phyloP scores from a whole-genome alignment of 805 yeast species.

The Vanderwaltozyma verrucispora region DNA sequence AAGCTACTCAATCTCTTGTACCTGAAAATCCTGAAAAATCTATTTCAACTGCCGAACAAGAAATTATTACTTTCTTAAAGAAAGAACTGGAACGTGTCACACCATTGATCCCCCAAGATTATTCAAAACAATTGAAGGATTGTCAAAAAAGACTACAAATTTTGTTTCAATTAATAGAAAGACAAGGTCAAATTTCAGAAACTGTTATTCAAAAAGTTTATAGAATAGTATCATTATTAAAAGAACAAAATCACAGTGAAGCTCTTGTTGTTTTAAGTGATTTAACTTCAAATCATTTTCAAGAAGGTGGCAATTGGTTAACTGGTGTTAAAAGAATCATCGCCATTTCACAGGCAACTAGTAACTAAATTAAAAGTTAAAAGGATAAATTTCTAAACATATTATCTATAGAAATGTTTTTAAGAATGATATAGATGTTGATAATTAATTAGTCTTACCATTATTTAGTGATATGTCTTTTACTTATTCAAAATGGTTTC shows the following conservation, averaged over 20 bases:
- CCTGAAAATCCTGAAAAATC: neutral
- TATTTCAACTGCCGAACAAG: slow-evolving; percentile 27
- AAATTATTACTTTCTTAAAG: slow-evolving; percentile 45
- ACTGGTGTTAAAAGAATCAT: slow-evolving; percentile 83
- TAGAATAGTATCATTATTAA: slow-evolving; percentile 42
- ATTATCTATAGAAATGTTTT: too few species aligned
- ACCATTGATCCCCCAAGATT: slow-evolving; percentile 71
- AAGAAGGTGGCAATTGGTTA: slow-evolving; percentile 85
- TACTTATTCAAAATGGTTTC: too few species aligned
- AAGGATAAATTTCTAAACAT: too few species aligned
- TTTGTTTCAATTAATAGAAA: slow-evolving; percentile 68
- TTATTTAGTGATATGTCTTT: too few species aligned
- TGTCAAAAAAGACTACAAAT: slow-evolving; percentile 73
- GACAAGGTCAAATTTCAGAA: slow-evolving; percentile 51
- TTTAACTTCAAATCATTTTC: slow-evolving; percentile 51
- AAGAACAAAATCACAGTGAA: slow-evolving; percentile 40
- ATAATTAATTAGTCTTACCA: too few species aligned
- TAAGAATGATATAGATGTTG: too few species aligned
- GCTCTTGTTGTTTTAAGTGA: slow-evolving; percentile 50
- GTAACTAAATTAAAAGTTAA: too few species aligned
- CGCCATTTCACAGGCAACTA: slow-evolving; percentile 51
- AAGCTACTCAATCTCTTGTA: too few species aligned
- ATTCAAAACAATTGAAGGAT: slow-evolving; percentile 62
- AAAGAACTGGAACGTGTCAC: slow-evolving; percentile 50
- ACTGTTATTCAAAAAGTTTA: slow-evolving; percentile 46